Evolutionary conservation across 2,329 filamentous ascomycete genomes (phyloP).

Genomic region (Penicillium freii): DNA sequence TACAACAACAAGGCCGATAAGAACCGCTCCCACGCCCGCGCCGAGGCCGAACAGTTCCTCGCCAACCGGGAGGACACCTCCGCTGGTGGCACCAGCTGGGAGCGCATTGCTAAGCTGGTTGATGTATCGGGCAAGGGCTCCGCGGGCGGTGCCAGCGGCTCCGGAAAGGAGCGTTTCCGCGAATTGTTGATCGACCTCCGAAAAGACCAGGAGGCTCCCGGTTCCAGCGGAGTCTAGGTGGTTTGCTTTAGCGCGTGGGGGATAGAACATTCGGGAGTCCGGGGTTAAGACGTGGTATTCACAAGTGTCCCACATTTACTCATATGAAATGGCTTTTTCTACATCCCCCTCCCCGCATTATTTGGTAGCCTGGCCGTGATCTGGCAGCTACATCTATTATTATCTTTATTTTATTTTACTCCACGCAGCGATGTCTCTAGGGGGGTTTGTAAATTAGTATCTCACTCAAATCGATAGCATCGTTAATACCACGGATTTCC

Average conservation of each 20-base stretch:
- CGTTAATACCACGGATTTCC: constrained; percentile 23
- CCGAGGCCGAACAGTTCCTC: constrained; percentile 91
- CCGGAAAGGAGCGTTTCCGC: constrained; percentile 93
- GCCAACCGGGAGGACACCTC: constrained; percentile 86
- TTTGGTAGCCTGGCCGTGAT: neutral
- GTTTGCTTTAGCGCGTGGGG: constrained; percentile 2
- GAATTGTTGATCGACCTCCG: constrained; percentile 81
- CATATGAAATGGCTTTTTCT: constrained; percentile 13
- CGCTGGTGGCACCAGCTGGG: constrained; percentile 95
- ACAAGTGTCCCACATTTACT: constrained; percentile 1
- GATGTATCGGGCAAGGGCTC: constrained; percentile 91
- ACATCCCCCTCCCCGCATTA: constrained; percentile 2
- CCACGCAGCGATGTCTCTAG: constrained; percentile 24
- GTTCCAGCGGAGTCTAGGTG: constrained; percentile 50
- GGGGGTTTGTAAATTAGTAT: constrained; percentile 28
- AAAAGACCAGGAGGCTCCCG: constrained; percentile 86
- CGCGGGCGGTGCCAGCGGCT: constrained; percentile 81
- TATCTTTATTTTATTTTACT: constrained; percentile 19
- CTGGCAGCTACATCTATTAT: constrained; percentile 7
- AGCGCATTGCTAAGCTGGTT: constrained; percentile 96
- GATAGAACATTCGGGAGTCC: constrained; percentile 5
- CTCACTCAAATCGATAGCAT: constrained; percentile 25
- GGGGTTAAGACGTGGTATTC: constrained; percentile 4
- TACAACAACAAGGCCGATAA: constrained; percentile 99
- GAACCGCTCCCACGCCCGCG: constrained; percentile 78